Conservation (phyloP, 1,284 basidiomycete genomes). For the Apiotrichum gracile region DNA sequence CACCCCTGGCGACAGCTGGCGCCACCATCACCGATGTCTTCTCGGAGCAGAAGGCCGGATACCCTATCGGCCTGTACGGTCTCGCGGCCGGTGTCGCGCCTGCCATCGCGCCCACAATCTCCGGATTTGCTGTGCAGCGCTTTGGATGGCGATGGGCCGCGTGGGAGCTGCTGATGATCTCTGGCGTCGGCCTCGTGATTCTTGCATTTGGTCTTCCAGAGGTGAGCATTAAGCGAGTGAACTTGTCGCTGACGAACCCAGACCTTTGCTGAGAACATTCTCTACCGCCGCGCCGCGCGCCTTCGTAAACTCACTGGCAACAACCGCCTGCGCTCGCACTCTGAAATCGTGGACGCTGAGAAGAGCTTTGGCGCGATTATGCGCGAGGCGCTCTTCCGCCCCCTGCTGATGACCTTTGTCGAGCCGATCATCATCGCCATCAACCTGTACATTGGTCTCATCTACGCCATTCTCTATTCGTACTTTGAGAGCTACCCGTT, state of each 20-base stretch:
- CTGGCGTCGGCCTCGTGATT: constrained; percentile 40
- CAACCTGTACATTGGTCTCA: constrained; percentile 27
- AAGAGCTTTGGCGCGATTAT: constrained; percentile 22
- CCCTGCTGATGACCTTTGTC: constrained; percentile 31
- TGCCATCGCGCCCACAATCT: constrained; percentile 52
- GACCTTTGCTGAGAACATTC: constrained; percentile 59
- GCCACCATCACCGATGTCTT: constrained; percentile 66
- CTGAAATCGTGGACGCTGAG: constrained; percentile 28
- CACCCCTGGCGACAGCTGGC: constrained; percentile 45
- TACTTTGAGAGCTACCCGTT: constrained; percentile 24
- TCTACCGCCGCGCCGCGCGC: constrained; percentile 55
- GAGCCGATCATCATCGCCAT: constrained; percentile 40
- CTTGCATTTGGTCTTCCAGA: constrained; percentile 55
- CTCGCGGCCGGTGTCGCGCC: constrained; percentile 21
- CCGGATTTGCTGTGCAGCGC: constrained; percentile 34
- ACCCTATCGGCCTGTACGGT: constrained; percentile 62
- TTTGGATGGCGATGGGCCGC: constrained; percentile 45
- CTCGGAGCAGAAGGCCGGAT: constrained; percentile 55
- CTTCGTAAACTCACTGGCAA: constrained; percentile 50
- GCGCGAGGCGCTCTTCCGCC: constrained; percentile 31
- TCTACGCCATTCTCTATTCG: constrained; percentile 33
- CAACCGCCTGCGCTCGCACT: constrained; percentile 38
- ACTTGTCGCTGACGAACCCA: constrained; percentile 41
- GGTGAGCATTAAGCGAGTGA: background rate
- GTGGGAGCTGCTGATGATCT: constrained; percentile 34